These are phyloP conservation scores for Ilyonectria robusta DNA, from an alignment of 2,329 filamentous ascomycete genomes.

Conservation along the genomic window DNA sequence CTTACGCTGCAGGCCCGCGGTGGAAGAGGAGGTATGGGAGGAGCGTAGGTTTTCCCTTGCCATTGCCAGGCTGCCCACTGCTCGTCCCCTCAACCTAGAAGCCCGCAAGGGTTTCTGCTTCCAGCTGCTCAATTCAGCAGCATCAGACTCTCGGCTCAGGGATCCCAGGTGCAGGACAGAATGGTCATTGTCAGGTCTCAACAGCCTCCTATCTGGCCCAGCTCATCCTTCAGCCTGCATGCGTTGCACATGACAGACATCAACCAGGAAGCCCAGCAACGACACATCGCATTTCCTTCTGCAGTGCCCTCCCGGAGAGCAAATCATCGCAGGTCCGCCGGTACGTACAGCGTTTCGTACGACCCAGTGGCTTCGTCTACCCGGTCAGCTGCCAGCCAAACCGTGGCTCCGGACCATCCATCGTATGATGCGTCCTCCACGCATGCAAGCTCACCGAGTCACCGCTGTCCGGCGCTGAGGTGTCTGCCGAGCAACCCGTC, in stretches of 20 bases:
- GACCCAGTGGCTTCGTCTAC: slow-evolving; percentile 42
- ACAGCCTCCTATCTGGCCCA: neutral
- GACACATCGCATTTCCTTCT: slow-evolving; percentile 23
- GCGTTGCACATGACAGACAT: neutral
- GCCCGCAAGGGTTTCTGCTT: neutral
- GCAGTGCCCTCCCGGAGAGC: slow-evolving; percentile 19
- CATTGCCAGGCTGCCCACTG: neutral
- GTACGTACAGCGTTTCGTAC: slow-evolving; percentile 41
- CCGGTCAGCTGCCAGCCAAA: slow-evolving; percentile 39
- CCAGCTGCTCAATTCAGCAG: slow-evolving; percentile 12
- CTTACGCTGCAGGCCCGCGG: neutral
- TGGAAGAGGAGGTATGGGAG: neutral
- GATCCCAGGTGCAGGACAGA: neutral
- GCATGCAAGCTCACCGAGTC: slow-evolving; percentile 29
- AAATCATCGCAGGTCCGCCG: slow-evolving; percentile 20
- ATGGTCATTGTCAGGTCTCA: neutral
- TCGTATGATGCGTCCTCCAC: slow-evolving; percentile 42
- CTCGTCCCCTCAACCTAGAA: neutral
- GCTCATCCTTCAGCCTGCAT: slow-evolving; percentile 20
- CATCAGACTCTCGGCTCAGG: slow-evolving; percentile 13
- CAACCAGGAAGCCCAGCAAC: slow-evolving; percentile 2
- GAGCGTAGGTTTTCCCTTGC: neutral
- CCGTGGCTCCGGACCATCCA: slow-evolving; percentile 22
- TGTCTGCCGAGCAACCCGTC: slow-evolving; percentile 24
- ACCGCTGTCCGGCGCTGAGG: slow-evolving; percentile 24